These are phyloP conservation scores for Sutorius eximius DNA, from an alignment of 1,284 basidiomycete genomes.

Conservation along the genomic window DNA sequence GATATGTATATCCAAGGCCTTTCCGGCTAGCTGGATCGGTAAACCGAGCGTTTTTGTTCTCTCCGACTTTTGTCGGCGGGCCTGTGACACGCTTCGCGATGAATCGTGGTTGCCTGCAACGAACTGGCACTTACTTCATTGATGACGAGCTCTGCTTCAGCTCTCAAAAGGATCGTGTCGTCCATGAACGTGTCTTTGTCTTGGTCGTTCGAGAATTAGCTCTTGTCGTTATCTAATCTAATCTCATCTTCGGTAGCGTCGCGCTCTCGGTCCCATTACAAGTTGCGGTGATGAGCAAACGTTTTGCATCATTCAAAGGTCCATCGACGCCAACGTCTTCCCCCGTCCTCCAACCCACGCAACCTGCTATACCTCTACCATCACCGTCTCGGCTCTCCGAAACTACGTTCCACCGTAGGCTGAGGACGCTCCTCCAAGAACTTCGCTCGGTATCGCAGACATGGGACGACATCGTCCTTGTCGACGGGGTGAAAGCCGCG, in stretches of 20 bases:
- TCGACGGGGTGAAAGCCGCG: slow-evolving; percentile 71
- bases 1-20: slow-evolving; percentile 71
- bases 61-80: slow-evolving; percentile 71
- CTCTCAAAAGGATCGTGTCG: slow-evolving; percentile 53
- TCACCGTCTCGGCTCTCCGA: slow-evolving; percentile 59
- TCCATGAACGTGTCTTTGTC: slow-evolving; percentile 18
- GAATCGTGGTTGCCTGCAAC: neutral
- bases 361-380: slow-evolving; percentile 37
- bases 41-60: slow-evolving; percentile 69
- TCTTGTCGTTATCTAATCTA: slow-evolving; percentile 27
- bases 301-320: slow-evolving; percentile 72
- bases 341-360: slow-evolving; percentile 50
- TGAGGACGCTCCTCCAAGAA: slow-evolving; percentile 63
- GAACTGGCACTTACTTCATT: slow-evolving; percentile 52
- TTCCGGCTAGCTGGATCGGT: slow-evolving; percentile 75
- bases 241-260: slow-evolving; percentile 9
- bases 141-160: slow-evolving; percentile 73
- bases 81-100: slow-evolving; percentile 39
- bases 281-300: slow-evolving; percentile 34
- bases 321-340: slow-evolving; percentile 72
- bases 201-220: too few relatives aligned
- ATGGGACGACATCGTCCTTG: slow-evolving; percentile 74
- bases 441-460: slow-evolving; percentile 57
- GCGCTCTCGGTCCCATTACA: too few relatives aligned
- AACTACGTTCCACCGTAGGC: slow-evolving; percentile 71